These are phyloP conservation scores for Botrytis sinoallii DNA, from an alignment of 2,329 filamentous ascomycete genomes.

Conservation along the genomic window DNA sequence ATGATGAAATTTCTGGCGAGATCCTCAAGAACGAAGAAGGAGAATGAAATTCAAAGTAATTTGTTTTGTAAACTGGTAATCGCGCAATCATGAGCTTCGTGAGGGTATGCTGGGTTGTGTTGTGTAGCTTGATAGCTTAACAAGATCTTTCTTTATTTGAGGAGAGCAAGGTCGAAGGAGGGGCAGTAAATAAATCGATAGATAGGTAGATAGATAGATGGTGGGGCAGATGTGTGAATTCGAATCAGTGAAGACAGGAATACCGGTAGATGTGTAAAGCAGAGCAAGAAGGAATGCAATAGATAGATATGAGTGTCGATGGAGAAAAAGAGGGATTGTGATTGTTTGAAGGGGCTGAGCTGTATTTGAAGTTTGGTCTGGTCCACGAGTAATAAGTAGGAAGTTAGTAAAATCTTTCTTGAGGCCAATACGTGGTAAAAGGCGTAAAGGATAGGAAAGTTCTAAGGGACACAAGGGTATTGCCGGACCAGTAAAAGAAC, in stretches of 20 bases:
- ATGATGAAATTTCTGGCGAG: constrained; percentile 40
- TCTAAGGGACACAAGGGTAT: not conserved
- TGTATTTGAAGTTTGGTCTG: constrained; percentile 1
- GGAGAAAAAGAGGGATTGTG: not conserved
- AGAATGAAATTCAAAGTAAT: constrained; percentile 1
- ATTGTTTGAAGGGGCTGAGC: not conserved
- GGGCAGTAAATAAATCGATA: constrained; percentile 1
- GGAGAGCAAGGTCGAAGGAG: not conserved
- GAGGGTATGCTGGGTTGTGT: not conserved
- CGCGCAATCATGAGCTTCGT: constrained; percentile 17
- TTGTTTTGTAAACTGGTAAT: constrained; percentile 4
- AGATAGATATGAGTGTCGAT: not conserved
- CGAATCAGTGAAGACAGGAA: not conserved
- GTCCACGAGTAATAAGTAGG: not conserved
- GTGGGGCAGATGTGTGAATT: not conserved
- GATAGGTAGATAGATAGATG: not conserved
- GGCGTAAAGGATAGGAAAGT: not conserved
- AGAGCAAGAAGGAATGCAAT: not conserved
- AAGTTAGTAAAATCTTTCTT: not conserved
- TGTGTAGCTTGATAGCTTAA: not conserved
- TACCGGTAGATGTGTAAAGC: not conserved
- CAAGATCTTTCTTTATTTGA: not conserved
- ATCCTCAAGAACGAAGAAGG: constrained; percentile 11
- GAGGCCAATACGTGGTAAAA: not conserved
- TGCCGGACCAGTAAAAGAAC: constrained; percentile 3